Percentiles rank a stretch among this genome's conserved stretches.
These are phyloP conservation scores for Lagenidium giganteum DNA, from an alignment of 352 stramenopile genomes.

Conservation along the genomic window DNA sequence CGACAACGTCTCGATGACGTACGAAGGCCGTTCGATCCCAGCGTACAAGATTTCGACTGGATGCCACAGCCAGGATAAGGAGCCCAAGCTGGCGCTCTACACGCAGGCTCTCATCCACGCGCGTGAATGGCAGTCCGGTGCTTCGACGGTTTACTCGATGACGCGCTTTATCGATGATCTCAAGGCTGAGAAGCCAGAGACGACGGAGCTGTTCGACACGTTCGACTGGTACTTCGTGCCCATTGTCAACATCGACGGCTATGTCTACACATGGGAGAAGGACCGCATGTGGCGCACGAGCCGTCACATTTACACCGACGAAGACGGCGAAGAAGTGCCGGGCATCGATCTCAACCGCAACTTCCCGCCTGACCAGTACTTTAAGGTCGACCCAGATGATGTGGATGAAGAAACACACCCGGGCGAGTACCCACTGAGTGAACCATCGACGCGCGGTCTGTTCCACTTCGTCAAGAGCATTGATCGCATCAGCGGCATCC, in stretches of 20 bases:
- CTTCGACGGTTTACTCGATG: slow-evolving; percentile 16
- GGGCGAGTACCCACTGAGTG: slow-evolving; percentile 48
- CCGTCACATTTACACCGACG: slow-evolving; percentile 28
- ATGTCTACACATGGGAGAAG: slow-evolving; percentile 57
- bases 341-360: slow-evolving; percentile 80
- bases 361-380: slow-evolving; percentile 52
- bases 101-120: slow-evolving; percentile 59
- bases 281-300: slow-evolving; percentile 69
- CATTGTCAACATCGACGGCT: slow-evolving; percentile 76
- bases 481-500: slow-evolving; percentile 32
- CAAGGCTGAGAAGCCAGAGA: not conserved
- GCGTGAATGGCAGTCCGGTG: slow-evolving; percentile 21
- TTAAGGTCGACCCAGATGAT: slow-evolving; percentile 36
- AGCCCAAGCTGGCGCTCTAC: slow-evolving; percentile 43
- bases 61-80: not conserved
- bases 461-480: slow-evolving; percentile 52
- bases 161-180: slow-evolving; percentile 18
- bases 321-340: slow-evolving; percentile 29
- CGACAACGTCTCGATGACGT: slow-evolving; percentile 41
- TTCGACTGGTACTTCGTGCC: slow-evolving; percentile 80
- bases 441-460: slow-evolving; percentile 38
- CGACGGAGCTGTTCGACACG: slow-evolving; percentile 17
- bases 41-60: slow-evolving; percentile 58
- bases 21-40: slow-evolving; percentile 44
- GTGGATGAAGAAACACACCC: slow-evolving; percentile 75